Evolutionary conservation across 2,329 filamentous ascomycete genomes (phyloP).

Genomic region (Teratosphaeria gauchensis): DNA sequence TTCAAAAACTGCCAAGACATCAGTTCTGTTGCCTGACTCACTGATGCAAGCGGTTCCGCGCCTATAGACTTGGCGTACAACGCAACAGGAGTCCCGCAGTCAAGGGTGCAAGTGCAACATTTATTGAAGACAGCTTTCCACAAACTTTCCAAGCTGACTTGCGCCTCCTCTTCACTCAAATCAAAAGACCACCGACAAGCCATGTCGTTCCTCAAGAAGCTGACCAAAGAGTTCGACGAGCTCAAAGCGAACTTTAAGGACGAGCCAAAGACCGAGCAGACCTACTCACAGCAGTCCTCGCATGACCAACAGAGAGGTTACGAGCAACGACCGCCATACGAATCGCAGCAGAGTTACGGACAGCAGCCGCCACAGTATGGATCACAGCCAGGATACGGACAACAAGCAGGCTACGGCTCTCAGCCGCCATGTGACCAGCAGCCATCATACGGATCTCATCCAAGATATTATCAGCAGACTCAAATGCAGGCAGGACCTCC

Average conservation of each 20-base stretch:
- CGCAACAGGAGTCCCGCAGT: neutral
- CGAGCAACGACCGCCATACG: conserved; percentile 13
- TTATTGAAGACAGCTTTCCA: neutral
- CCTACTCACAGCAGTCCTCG: conserved; percentile 8
- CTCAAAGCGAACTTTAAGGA: conserved; percentile 26
- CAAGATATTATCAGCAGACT: conserved; percentile 6
- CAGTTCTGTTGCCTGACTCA: neutral
- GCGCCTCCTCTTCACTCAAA: neutral
- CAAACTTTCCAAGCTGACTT: neutral
- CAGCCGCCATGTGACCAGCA: neutral
- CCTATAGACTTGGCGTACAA: neutral
- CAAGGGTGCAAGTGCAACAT: neutral
- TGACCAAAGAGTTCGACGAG: conserved; percentile 36
- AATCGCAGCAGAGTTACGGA: neutral
- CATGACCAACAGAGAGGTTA: conserved; percentile 4
- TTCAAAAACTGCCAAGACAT: neutral
- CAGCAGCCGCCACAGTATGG: conserved; percentile 11
- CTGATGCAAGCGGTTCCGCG: neutral
- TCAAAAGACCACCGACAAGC: neutral
- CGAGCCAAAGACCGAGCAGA: conserved; percentile 25
- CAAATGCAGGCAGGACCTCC: conserved; percentile 10
- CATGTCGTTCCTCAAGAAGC: conserved; percentile 40
- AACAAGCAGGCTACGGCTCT: conserved; percentile 14
- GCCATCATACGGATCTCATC: neutral
- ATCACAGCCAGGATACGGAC: conserved; percentile 8